Conservation (phyloP, 305 asterid species). For the Solanum hybrid region DNA sequence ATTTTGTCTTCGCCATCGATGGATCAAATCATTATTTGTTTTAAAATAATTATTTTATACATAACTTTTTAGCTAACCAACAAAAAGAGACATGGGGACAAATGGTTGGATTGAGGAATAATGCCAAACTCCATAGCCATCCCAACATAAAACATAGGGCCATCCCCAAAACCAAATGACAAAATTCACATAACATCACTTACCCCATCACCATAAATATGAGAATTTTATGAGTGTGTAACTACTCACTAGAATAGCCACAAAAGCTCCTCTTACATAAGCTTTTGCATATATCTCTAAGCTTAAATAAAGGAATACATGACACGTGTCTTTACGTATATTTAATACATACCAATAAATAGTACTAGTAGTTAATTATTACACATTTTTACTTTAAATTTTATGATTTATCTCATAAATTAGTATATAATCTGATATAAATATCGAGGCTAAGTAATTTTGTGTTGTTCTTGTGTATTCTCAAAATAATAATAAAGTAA, state of each 20-base stretch:
- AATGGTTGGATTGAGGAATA: neutral
- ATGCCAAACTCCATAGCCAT: neutral
- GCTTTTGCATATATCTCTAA: neutral
- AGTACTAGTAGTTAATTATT: neutral
- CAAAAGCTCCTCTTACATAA: neutral
- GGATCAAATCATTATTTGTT: neutral
- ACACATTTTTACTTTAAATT: neutral
- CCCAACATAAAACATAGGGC: neutral
- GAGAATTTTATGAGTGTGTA: neutral
- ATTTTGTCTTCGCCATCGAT: rapidly evolving
- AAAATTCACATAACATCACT: neutral
- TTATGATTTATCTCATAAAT: neutral
- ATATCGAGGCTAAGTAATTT: neutral
- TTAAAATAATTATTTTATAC: neutral
- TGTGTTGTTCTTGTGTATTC: neutral
- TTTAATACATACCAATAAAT: neutral
- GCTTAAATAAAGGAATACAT: neutral
- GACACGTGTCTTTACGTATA: neutral
- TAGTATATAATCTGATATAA: neutral
- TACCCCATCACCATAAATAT: neutral
- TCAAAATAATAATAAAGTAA: neutral
- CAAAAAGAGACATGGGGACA: neutral
- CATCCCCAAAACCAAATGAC: neutral
- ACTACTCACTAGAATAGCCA: neutral
- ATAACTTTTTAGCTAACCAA: neutral